phyloP scores from a whole-genome alignment of 2,329 filamentous ascomycete species.

The Plenodomus lindquistii region DNA sequence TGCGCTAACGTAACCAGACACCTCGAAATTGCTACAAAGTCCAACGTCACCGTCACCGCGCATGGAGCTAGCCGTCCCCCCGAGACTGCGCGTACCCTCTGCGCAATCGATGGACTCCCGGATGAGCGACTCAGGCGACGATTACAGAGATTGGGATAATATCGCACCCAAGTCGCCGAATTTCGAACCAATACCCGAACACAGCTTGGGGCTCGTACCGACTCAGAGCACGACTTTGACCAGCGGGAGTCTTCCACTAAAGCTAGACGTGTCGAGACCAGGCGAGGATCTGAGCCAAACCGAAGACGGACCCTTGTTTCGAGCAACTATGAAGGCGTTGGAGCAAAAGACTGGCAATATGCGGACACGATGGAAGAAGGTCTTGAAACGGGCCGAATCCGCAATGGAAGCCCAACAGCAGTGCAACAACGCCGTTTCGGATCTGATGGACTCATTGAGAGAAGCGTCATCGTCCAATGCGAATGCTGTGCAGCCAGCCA shows the following conservation, averaged over 20 bases:
- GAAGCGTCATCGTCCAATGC: constrained; percentile 90
- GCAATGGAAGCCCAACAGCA: constrained; percentile 77
- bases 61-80: constrained; percentile 73
- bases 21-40: constrained; percentile 43
- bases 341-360: constrained; percentile 97
- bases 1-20: constrained; percentile 30
- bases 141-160: constrained; percentile 46
- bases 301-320: constrained; percentile 93
- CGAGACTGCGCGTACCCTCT: constrained; percentile 81
- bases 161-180: constrained; percentile 52
- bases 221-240: constrained; percentile 45
- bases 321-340: constrained; percentile 92
- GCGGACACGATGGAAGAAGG: constrained; percentile 92
- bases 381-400: constrained; percentile 90
- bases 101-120: constrained; percentile 84
- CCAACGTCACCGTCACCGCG: constrained; percentile 63
- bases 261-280: constrained; percentile 86
- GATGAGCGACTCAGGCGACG: constrained; percentile 70
- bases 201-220: constrained; percentile 49
- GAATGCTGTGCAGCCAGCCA: constrained; percentile 92
- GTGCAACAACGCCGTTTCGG: constrained; percentile 82
- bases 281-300: constrained; percentile 78
- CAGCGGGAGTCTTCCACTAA: constrained; percentile 55
- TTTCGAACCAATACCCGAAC: constrained; percentile 54
- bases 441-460: constrained; percentile 82